Evolutionary conservation across 2,329 filamentous ascomycete genomes (phyloP), one percentile per base, ranked within the genome.

Genomic region (Pyrenophora graminea): DNA sequence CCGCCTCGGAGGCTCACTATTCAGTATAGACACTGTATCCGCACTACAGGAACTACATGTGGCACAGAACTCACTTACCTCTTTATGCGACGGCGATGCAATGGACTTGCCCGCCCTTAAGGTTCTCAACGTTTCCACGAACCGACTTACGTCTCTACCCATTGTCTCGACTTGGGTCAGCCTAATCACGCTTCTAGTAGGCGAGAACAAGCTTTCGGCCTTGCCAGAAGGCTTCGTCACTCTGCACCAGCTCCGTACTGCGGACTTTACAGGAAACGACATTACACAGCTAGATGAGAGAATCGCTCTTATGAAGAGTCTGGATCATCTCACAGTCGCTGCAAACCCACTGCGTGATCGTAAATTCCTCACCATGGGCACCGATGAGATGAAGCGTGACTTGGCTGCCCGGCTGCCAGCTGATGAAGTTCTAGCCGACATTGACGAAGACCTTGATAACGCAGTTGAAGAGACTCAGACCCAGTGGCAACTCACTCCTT

Each of bases 271-370:
- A 0, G 86, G 87, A 60, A 99, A 99, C 66, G 85, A 94, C 57
- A 85, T 99, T 40, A 85, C 84, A 2, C 78, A 83, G 10, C 72
- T 99, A 6, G 89, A 94, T 25, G 82, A 90, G 0, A 86, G 85
- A 58, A 84, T 97, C 51, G 88, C 87, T 4, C 77, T 84, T 21
- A 96, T 97, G 91, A 85, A 90, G 5, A 85, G 76, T 38, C 76
- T 99, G 8, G 81, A 85, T 17, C 86, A 86, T 68, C 82, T 97
- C 36, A 85, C 87, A 4, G 79, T 99, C 27, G 86, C 86, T 37
- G 91, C 91, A n/a, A 99, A 99, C 64, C 94, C 94, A 0, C 77
- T 99, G 12, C 82, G 89, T 12, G 91, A 97, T 69, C 91, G 89
- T 69, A 96, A 91, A 69, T 91, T 94, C 61, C 79, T 92, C 12